phyloP scores from a whole-genome alignment of 2,329 filamentous ascomycete genomes.

The Aspergillus intermedius region DNA sequence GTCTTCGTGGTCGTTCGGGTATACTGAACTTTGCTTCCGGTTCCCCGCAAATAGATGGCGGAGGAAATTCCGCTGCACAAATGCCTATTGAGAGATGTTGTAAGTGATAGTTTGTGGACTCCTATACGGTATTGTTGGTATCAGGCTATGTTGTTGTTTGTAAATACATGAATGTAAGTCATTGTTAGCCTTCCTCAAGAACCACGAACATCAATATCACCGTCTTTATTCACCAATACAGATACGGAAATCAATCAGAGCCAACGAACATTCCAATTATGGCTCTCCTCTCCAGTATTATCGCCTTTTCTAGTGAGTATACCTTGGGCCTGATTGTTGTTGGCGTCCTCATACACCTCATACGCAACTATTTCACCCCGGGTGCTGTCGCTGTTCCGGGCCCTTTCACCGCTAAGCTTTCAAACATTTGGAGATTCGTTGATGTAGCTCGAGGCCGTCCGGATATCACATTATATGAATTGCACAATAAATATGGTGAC shows the following conservation, averaged over 20 bases:
- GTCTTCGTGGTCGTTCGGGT: not conserved
- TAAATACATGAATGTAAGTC: too few relatives aligned
- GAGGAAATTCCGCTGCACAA: not conserved
- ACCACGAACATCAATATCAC: too few relatives aligned
- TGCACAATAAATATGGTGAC: not conserved
- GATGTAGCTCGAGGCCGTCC: slow-evolving; percentile 12
- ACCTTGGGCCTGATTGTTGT: slow-evolving; percentile 2
- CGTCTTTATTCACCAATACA: not conserved
- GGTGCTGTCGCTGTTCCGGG: slow-evolving; percentile 8
- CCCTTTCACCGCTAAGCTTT: slow-evolving; percentile 9
- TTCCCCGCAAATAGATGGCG: not conserved
- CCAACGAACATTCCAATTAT: not conserved
- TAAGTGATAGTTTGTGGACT: not conserved
- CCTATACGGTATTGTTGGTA: not conserved
- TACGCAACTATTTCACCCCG: slow-evolving; percentile 9
- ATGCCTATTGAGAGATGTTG: not conserved
- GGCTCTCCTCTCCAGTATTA: slow-evolving; percentile 7
- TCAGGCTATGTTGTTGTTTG: not conserved
- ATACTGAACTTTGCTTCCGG: not conserved
- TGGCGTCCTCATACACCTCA: slow-evolving; percentile 4
- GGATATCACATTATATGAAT: slow-evolving; percentile 7
- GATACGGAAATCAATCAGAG: not conserved
- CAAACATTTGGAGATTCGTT: slow-evolving; percentile 12
- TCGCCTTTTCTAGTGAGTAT: slow-evolving; percentile 2
- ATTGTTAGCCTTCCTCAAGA: too few relatives aligned